These are phyloP conservation scores for Trichoderma pleuroti DNA, from an alignment of 2,329 filamentous ascomycete genomes.

Conservation along the genomic window DNA sequence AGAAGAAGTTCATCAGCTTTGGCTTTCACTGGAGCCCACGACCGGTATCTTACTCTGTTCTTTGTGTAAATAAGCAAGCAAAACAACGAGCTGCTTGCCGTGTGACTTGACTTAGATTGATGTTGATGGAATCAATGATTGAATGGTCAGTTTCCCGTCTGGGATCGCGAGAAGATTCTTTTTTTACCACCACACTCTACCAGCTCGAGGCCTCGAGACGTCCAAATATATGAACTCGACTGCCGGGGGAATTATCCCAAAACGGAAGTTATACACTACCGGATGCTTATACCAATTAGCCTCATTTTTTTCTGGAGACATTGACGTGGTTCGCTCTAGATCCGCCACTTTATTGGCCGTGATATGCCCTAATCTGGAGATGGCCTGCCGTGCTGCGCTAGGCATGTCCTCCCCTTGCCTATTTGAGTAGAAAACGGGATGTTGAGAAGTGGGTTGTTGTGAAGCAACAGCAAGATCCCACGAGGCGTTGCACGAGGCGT, in stretches of 20 bases:
- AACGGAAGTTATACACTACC: background rate
- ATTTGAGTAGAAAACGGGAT: background rate
- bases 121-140: background rate
- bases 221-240: background rate
- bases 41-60: background rate
- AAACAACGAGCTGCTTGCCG: background rate
- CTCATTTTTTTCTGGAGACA: background rate
- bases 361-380: background rate
- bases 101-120: background rate
- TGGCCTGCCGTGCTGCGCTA: background rate
- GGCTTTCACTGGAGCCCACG: background rate
- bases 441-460: background rate
- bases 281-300: background rate
- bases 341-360: background rate
- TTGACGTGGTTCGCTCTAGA: background rate
- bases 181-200: too few relatives aligned
- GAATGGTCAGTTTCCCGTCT: background rate
- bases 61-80: background rate
- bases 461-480: background rate
- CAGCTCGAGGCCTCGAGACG: background rate
- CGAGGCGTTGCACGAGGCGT: background rate
- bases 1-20: background rate
- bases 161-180: background rate
- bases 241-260: background rate
- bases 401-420: background rate